These are phyloP conservation scores for Hippophae rhamnoides DNA, from an alignment of 306 rosid genomes.

Conservation along the genomic window DNA sequence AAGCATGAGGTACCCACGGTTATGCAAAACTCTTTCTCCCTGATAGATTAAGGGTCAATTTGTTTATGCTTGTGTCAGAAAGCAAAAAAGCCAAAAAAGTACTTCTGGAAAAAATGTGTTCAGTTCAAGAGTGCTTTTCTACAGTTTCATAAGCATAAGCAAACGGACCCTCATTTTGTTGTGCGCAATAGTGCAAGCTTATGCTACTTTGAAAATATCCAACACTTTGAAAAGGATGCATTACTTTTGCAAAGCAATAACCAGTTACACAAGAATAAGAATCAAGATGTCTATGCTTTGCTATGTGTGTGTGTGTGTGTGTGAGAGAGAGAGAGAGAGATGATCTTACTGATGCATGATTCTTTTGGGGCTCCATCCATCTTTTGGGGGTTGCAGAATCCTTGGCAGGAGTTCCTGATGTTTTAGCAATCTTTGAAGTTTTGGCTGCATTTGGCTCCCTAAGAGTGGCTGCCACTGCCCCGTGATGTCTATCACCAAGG, in stretches of 20 bases:
- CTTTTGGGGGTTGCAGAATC: conserved; percentile 41
- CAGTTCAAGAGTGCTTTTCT: no score
- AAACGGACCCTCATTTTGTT: no score
- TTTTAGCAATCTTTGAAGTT: conserved; percentile 35
- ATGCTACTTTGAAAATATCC: no score
- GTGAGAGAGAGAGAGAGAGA: conserved; percentile 5
- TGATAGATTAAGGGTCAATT: no score
- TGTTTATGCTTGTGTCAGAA: no score
- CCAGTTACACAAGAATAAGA: not conserved
- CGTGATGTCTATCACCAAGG: conserved; percentile 25
- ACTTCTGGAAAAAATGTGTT: no score
- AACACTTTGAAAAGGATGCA: no score
- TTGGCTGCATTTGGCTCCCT: conserved; percentile 43
- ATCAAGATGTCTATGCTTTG: not conserved
- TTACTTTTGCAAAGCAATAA: no score
- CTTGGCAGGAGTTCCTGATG: conserved; percentile 38
- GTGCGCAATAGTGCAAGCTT: no score
- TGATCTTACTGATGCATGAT: conserved; percentile 40
- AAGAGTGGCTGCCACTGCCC: conserved; percentile 24
- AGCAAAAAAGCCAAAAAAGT: no score
- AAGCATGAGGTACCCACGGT: not conserved
- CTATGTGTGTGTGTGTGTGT: no score
- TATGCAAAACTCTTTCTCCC: not conserved
- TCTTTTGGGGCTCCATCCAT: conserved; percentile 41
- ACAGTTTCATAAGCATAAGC: no score